Percentiles rank a stretch among this genome's conserved stretches.
Evolutionary conservation across 208 protist genomes (phyloP).

Genomic region (Acanthamoeba triangularis): DNA sequence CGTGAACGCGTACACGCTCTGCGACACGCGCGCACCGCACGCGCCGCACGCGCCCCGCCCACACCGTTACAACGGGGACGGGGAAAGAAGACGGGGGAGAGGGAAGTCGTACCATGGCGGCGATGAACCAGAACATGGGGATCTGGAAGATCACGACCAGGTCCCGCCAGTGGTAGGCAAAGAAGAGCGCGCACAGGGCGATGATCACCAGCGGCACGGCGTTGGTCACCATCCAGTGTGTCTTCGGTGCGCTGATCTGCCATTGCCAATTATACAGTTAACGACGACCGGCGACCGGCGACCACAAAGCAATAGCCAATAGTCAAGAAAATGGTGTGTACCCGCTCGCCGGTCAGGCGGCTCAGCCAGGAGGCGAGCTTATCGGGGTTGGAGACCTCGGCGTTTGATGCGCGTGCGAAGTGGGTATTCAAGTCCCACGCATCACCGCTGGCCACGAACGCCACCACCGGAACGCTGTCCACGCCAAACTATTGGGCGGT

Average conservation of each 20-base stretch:
- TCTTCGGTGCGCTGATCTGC: neutral
- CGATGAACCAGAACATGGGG: slow-evolving; percentile 23
- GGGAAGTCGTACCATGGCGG: neutral
- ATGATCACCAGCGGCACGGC: neutral
- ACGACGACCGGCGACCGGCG: no score
- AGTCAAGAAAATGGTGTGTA: neutral
- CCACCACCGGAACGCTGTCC: neutral
- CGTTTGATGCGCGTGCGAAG: neutral
- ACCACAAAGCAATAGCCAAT: neutral
- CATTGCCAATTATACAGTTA: neutral
- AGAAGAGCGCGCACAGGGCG: neutral
- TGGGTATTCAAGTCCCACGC: neutral
- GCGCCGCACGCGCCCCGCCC: neutral
- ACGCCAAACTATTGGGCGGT: neutral
- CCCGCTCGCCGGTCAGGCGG: neutral
- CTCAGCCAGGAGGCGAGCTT: neutral
- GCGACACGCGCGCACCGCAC: neutral
- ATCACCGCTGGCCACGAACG: neutral
- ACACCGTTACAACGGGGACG: no score
- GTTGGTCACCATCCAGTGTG: neutral
- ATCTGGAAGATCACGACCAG: neutral
- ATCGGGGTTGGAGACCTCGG: neutral
- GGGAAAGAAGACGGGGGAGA: neutral
- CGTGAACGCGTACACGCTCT: slow-evolving; percentile 22
- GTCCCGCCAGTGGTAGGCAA: neutral